Conservation (phyloP, 2,329 filamentous ascomycete species). For the Sclerotinia glacialis region DNA sequence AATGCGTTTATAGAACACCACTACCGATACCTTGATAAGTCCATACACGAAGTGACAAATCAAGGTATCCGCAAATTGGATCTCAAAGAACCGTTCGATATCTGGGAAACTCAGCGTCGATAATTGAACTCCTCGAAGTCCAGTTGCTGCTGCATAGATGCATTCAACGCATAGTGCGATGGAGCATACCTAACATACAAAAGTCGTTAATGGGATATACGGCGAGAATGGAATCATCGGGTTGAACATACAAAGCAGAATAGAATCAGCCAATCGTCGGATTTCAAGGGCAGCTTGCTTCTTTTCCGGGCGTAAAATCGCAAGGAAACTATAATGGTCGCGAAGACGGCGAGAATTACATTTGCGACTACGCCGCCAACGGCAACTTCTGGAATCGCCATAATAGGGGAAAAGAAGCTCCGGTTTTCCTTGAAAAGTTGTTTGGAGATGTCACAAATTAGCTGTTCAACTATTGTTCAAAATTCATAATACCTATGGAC, state of each 20-base stretch:
- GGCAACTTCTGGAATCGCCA: conserved; percentile 5
- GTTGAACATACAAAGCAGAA: conserved; percentile 9
- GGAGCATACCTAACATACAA: background rate
- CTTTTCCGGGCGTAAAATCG: conserved; percentile 17
- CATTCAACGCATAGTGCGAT: background rate
- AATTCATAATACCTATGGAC: background rate
- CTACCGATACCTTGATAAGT: conserved; percentile 16
- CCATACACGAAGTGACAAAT: conserved; percentile 19
- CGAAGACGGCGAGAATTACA: conserved; percentile 5
- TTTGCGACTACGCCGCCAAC: conserved; percentile 14
- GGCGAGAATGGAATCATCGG: background rate
- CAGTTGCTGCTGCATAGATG: conserved; percentile 13
- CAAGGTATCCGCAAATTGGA: conserved; percentile 12
- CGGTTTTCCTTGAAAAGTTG: background rate
- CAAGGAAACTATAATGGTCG: background rate
- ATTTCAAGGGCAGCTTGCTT: conserved; percentile 5
- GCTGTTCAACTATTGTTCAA: background rate
- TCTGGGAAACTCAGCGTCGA: conserved; percentile 7
- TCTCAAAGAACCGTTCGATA: conserved; percentile 5
- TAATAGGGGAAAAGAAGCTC: background rate
- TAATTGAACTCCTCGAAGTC: conserved; percentile 9
- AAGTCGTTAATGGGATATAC: background rate
- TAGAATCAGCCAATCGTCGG: conserved; percentile 18
- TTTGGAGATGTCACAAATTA: background rate
- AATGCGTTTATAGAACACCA: conserved; percentile 18